Evolutionary conservation across 1,284 basidiomycete genomes (phyloP), one percentile per base, ranked within the genome.

Genomic region (Trametes hirsuta): DNA sequence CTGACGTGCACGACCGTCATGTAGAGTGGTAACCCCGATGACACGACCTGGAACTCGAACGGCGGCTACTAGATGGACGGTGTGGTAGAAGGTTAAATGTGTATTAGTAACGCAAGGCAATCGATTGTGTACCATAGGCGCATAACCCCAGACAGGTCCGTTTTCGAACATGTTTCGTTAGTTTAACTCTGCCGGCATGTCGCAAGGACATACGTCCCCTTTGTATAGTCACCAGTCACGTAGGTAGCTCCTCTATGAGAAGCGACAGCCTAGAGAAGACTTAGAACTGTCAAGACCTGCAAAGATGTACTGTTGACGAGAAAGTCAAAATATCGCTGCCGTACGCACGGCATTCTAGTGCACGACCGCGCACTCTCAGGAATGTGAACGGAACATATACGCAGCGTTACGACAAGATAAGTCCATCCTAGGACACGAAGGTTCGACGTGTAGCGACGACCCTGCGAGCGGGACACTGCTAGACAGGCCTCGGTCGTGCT

Each of bases 1-100:
- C 37, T 47, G 12, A 45, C 35, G 21, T 6, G 9, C 14, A 18
- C 14, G 35, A n/a, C 24, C 4, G 18, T 40, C 25, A 30, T 45
- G 6, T 21, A 58, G 56, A 58, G 56, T 49, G 55, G 55, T 18
- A 51, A 58, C 36, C 35, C 55, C 15, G 56, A 58, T 6, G 56
- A 58, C 49, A 58, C 56, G 44, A 51, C n/a, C 25, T 58, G 37
- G 44, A 58, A 52, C 45, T 51, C 56, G 15, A 58, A 58, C 37
- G 30, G 52, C 30, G 30, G 30, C 45, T 52, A 51, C 30, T 47
- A 36, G 42, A 18, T 18, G 18, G 18, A 18, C 18, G 15, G 18
- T 21, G n/a, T 4, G 25, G 11, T 15, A 37, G 22, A 45, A 24
- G 35, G 37, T 52, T 45, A 6, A 58, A n/a, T 25, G 41, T 47